These are phyloP conservation scores for Podospora bellae-mahoneyi DNA, from an alignment of 495 filamentous ascomycete genomes.

Conservation along the genomic window DNA sequence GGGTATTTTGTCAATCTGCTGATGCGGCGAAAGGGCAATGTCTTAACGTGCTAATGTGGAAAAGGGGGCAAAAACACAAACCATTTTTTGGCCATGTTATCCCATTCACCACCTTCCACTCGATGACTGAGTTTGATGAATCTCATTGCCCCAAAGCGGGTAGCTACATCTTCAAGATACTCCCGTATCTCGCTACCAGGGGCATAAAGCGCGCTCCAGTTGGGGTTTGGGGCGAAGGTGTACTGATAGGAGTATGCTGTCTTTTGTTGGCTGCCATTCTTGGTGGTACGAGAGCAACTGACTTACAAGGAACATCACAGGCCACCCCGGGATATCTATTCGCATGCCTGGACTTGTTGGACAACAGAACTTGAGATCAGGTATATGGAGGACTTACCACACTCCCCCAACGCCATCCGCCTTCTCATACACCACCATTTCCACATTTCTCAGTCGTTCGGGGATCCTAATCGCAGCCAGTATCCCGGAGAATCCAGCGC, in stretches of 20 bases:
- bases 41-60: not conserved
- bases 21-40: not conserved
- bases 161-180: slow-evolving; percentile 56
- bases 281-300: not conserved
- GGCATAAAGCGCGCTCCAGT: slow-evolving; percentile 63
- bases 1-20: not conserved
- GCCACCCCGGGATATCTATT: slow-evolving; percentile 44
- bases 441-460: slow-evolving; percentile 41
- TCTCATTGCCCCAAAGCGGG: slow-evolving; percentile 55
- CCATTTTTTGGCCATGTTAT: slow-evolving; percentile 56
- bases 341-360: slow-evolving; percentile 31
- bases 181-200: slow-evolving; percentile 61
- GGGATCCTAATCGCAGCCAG: slow-evolving; percentile 43
- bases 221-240: slow-evolving; percentile 61
- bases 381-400: slow-evolving; percentile 30
- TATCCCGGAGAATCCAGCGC: slow-evolving; percentile 51
- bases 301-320: slow-evolving; percentile 41
- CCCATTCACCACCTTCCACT: slow-evolving; percentile 49
- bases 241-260: slow-evolving; percentile 59
- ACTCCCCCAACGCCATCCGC: slow-evolving; percentile 42
- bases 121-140: slow-evolving; percentile 42
- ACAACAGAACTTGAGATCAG: not conserved
- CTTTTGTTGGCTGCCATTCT: not conserved
- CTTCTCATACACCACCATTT: slow-evolving; percentile 45
- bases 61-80: slow-evolving; percentile 42